Conservation (phyloP, 345 rosid species). For the Lepidium sativum region DNA sequence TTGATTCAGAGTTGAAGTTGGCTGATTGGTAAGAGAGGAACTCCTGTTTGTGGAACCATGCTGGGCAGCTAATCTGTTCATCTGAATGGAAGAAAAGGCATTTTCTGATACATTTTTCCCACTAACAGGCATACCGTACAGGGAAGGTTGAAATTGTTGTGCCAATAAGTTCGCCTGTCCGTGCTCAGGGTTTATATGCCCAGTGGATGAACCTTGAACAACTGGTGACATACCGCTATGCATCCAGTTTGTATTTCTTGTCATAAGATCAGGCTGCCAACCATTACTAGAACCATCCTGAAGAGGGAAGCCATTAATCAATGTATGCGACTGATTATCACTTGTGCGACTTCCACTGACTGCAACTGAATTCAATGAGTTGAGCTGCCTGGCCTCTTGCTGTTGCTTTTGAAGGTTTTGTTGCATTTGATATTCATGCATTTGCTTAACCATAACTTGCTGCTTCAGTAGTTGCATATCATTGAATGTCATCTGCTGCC, state of each 20-base stretch:
- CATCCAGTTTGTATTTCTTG: constrained; percentile 49
- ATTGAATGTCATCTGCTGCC: constrained; percentile 59
- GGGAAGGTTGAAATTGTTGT: constrained; percentile 62
- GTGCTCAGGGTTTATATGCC: constrained; percentile 54
- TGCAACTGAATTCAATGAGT: constrained; percentile 41
- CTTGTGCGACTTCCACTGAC: constrained; percentile 36
- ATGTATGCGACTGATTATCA: constrained; percentile 26
- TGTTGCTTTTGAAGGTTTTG: constrained; percentile 51
- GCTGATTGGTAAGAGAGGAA: constrained; percentile 43
- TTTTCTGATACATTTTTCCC: constrained; percentile 38
- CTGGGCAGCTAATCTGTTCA: constrained; percentile 39
- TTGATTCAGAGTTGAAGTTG: constrained; percentile 39
- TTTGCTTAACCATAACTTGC: constrained; percentile 58
- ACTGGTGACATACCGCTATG: constrained; percentile 36
- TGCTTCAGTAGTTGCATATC: constrained; percentile 81
- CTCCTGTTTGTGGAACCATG: constrained; percentile 40
- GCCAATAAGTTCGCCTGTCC: constrained; percentile 44
- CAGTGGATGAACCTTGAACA: constrained; percentile 53
- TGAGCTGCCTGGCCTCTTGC: constrained; percentile 44
- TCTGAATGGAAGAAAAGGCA: constrained; percentile 40
- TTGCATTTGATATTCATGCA: constrained; percentile 76
- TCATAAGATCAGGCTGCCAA: constrained; percentile 53
- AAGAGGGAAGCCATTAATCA: constrained; percentile 58
- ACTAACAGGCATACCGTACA: constrained; percentile 51
- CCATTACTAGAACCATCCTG: constrained; percentile 52